Conservation (phyloP, 2,329 filamentous ascomycete species). For the Ophiosphaerella narmari region DNA sequence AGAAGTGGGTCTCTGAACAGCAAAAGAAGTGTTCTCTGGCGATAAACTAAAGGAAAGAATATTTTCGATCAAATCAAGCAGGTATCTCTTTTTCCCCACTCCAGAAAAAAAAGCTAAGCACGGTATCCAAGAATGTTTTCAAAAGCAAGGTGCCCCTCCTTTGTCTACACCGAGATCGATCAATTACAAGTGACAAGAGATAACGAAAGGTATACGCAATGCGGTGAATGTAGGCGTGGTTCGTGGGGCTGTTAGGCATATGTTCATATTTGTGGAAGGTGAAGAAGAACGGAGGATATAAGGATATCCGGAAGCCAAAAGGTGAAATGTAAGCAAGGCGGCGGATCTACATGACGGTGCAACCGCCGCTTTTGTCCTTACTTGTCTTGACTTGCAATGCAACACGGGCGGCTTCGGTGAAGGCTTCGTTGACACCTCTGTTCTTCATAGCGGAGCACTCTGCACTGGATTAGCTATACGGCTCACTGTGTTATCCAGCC, state of each 20-base stretch:
- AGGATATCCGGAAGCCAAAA: constrained; percentile 7
- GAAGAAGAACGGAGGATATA: not conserved
- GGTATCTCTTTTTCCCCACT: too few species aligned
- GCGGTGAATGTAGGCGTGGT: not conserved
- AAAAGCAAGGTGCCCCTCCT: too few species aligned
- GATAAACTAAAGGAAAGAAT: too few species aligned
- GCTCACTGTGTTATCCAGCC: not conserved
- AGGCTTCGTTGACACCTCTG: constrained; percentile 96
- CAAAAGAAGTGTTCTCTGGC: too few species aligned
- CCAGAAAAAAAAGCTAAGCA: too few species aligned
- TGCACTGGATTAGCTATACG: constrained; percentile 37
- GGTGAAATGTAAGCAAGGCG: not conserved
- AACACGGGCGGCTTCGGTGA: constrained; percentile 95
- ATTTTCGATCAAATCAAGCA: too few species aligned
- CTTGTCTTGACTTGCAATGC: constrained; percentile 67
- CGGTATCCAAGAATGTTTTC: too few species aligned
- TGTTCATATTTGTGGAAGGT: not conserved
- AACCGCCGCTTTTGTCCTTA: constrained; percentile 53
- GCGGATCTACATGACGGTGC: constrained; percentile 36
- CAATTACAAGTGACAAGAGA: not conserved
- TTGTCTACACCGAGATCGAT: not conserved
- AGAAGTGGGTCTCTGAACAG: too few species aligned
- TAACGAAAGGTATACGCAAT: not conserved
- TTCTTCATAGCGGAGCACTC: constrained; percentile 99
- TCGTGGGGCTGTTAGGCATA: not conserved